A percentile compares a stretch with the other conserved stretches of the same genome.
phyloP scores from a whole-genome alignment of 495 filamentous ascomycete genomes.

The Tirmania nivea region DNA sequence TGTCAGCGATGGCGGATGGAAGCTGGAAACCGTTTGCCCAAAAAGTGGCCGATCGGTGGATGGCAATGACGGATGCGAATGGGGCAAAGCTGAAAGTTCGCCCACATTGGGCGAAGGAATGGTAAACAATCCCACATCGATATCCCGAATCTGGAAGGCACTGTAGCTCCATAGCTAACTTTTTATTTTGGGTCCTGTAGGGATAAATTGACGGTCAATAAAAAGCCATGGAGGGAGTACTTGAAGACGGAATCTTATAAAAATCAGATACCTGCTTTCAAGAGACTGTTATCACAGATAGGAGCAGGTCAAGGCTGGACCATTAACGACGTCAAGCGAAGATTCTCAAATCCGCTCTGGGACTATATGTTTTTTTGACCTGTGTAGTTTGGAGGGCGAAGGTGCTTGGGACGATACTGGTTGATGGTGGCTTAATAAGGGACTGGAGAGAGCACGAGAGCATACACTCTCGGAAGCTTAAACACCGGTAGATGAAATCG shows the following conservation, averaged over 20 bases:
- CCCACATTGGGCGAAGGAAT: slow-evolving; percentile 37
- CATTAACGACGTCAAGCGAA: slow-evolving; percentile 22
- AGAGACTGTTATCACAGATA: slow-evolving; percentile 22
- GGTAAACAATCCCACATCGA: slow-evolving; percentile 15
- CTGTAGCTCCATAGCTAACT: not conserved
- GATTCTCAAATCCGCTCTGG: slow-evolving; percentile 26
- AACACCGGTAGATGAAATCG: not conserved
- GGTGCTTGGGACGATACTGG: not conserved
- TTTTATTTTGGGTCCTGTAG: slow-evolving; percentile 2
- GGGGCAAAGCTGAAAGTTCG: slow-evolving; percentile 22
- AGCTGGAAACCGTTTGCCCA: slow-evolving; percentile 28
- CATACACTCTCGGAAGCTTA: not conserved
- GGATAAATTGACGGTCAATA: slow-evolving; percentile 16
- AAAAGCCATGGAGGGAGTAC: slow-evolving; percentile 19
- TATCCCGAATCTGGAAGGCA: not conserved
- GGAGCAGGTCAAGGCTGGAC: slow-evolving; percentile 28
- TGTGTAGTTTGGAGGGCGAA: not conserved
- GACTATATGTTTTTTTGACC: slow-evolving; percentile 22
- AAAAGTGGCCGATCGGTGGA: slow-evolving; percentile 27
- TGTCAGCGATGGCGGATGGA: slow-evolving; percentile 22
- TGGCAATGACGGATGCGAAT: slow-evolving; percentile 20
- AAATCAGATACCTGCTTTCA: slow-evolving; percentile 26
- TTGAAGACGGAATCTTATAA: slow-evolving; percentile 27
- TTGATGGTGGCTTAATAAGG: not conserved
- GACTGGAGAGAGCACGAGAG: not conserved